A percentile compares a stretch with the other conserved stretches of the same genome.
Evolutionary conservation across 2,329 filamentous ascomycete species (phyloP).

Genomic region (Sporothrix sp.): DNA sequence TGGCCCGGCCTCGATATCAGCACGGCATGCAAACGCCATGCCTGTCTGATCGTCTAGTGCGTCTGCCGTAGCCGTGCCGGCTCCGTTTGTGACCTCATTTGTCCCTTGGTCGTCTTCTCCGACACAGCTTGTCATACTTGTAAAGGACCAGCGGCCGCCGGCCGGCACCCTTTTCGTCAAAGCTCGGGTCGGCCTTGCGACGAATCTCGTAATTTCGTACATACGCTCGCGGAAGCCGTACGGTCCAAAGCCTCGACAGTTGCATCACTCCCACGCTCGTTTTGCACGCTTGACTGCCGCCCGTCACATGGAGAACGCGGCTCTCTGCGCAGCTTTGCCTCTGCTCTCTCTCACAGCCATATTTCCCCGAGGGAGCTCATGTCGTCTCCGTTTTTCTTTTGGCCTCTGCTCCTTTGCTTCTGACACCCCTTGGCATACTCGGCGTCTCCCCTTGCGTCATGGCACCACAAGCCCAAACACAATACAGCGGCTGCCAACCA

Average conservation of each 20-base stretch:
- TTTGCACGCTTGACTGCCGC: too few relatives aligned
- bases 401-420: neutral
- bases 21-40: too few relatives aligned
- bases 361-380: neutral
- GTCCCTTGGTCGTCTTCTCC: too few relatives aligned
- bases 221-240: too few relatives aligned
- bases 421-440: neutral
- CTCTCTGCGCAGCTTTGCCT: neutral
- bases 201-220: too few relatives aligned
- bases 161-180: too few relatives aligned
- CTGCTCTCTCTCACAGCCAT: neutral
- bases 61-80: conserved; percentile 1
- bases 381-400: neutral
- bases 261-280: too few relatives aligned
- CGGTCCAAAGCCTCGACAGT: too few relatives aligned
- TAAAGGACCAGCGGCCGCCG: too few relatives aligned
- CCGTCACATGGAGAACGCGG: neutral
- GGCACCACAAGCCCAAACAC: neutral
- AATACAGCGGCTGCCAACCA: neutral
- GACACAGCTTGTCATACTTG: too few relatives aligned
- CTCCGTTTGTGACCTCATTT: neutral
- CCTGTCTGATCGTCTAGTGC: neutral
- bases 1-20: too few relatives aligned
- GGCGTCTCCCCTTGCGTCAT: conserved; percentile 1
- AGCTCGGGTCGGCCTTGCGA: too few relatives aligned